phyloP scores from a whole-genome alignment of 805 yeast genomes.

The Kazachstania psychrophila region DNA sequence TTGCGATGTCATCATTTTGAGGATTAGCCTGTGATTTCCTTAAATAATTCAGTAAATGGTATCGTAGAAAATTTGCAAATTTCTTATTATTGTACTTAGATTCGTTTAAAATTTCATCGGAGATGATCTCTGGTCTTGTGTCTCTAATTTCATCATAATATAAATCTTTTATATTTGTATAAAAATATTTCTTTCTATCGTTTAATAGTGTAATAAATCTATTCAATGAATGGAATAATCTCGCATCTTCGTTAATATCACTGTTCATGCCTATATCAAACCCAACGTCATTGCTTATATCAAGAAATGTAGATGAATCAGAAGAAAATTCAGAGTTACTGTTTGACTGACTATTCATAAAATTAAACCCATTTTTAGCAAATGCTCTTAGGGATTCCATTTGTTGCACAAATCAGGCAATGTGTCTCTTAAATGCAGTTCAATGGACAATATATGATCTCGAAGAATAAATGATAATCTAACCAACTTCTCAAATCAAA shows the following conservation, averaged over 20 bases:
- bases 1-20: no score
- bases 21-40: conserved; percentile 1
- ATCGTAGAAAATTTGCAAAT: conserved; percentile 3
- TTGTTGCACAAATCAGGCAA: no score
- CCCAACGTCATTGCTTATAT: not conserved
- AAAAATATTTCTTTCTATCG: conserved; percentile 3
- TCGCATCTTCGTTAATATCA: conserved; percentile 11
- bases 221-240: conserved; percentile 19
- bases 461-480: no score
- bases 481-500: no score
- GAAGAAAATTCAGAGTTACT: no score
- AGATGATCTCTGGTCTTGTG: not conserved
- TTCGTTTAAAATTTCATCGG: not conserved
- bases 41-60: conserved; percentile 1
- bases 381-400: conserved; percentile 10
- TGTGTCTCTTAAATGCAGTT: no score
- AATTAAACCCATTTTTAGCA: conserved; percentile 5
- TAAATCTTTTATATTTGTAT: not conserved
- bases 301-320: not conserved
- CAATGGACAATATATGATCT: no score
- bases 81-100: conserved; percentile 2
- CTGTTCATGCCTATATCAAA: not conserved
- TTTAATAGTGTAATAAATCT: conserved; percentile 15
- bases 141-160: not conserved
- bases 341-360: conserved; percentile 4